Evolutionary conservation across 768 basidiomycete genomes (phyloP).

Genomic region (Mycena indigotica): DNA sequence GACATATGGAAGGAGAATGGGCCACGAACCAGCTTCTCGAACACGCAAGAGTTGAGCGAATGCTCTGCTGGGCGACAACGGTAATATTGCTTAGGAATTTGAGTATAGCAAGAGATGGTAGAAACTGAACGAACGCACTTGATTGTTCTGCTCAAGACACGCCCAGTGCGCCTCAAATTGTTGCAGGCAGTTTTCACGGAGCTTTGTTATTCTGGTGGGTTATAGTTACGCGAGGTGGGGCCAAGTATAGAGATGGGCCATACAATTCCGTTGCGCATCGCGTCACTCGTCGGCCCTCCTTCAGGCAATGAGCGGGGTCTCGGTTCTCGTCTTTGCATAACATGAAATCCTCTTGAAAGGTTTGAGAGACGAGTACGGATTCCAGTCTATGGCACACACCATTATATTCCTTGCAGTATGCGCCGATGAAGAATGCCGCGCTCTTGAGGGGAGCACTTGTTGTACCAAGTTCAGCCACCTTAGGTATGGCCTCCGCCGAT

Average conservation of each 20-base stretch:
- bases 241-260: slow-evolving; percentile 34
- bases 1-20: neutral
- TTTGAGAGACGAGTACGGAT: slow-evolving; percentile 27
- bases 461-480: slow-evolving; percentile 83
- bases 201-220: slow-evolving; percentile 78
- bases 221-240: neutral
- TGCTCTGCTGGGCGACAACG: slow-evolving; percentile 89
- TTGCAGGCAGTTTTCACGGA: slow-evolving; percentile 86
- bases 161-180: slow-evolving; percentile 93
- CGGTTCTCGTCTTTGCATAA: slow-evolving; percentile 93
- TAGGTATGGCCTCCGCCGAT: slow-evolving; percentile 45
- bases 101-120: neutral
- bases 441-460: slow-evolving; percentile 95
- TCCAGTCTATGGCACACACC: slow-evolving; percentile 53
- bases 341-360: slow-evolving; percentile 87
- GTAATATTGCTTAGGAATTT: slow-evolving; percentile 82
- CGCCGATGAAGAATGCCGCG: slow-evolving; percentile 95
- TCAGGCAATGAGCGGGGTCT: slow-evolving; percentile 90
- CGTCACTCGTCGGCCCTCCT: slow-evolving; percentile 94
- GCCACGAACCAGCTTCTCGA: slow-evolving; percentile 85
- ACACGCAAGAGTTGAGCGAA: slow-evolving; percentile 89
- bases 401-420: slow-evolving; percentile 94
- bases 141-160: slow-evolving; percentile 93
- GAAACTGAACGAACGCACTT: slow-evolving; percentile 54
- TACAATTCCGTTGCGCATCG: slow-evolving; percentile 93